Base-by-base conservation (phyloP, 139 green algal species). In the Chlamydomonas sphaeroides region DNA sequence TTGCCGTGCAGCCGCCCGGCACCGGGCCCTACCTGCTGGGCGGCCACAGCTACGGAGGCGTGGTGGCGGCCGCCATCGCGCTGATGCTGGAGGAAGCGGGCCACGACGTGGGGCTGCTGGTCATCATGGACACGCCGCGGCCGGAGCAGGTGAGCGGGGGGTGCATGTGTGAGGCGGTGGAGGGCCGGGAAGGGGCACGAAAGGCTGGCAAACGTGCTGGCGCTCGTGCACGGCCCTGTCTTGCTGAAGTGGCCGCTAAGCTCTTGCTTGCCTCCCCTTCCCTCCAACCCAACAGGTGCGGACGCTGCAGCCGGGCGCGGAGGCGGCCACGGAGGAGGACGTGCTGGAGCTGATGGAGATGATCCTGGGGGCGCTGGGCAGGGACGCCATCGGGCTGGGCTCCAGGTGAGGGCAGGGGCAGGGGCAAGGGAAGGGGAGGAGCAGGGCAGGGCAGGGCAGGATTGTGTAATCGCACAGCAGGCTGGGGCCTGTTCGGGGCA, bases 311-410 rank as follows among this genome's bases (percentile, higher is more conserved):
- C 92, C 91, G 0, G 63, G 94, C 32, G 85, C 88, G 14, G 63
- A 74, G 3, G 85, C 78, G 45, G 89, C 88, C 49, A 96, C 83
- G 15, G 93, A 98, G 33, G 91, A 87, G 38, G 94, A 98, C 69
- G 87, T 68, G n/a, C 80, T 97, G 75, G 95, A 98, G 92, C 89
- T 98, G 53, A 95, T 98, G 89, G 95, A 98, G 76, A 98, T 98
- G 95, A 97, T 98, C 42, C 86, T 98, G 71, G 94, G 95, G 1
- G 95, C 95, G 0, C 88, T 98, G 35, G 95, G 93, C 30, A 68
- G 90, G 1, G 94, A 98, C 61, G 94, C 94, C 3, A 86, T 97
- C 32, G 94, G 94, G 15, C 73, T 98, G 79, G 94, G 94, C 21
- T 78, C 85, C 45, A 90, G 77, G 86, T 87, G 73, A 11, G 83